phyloP scores from a whole-genome alignment of 2,329 filamentous ascomycete genomes.

The Epichloe bromicola region DNA sequence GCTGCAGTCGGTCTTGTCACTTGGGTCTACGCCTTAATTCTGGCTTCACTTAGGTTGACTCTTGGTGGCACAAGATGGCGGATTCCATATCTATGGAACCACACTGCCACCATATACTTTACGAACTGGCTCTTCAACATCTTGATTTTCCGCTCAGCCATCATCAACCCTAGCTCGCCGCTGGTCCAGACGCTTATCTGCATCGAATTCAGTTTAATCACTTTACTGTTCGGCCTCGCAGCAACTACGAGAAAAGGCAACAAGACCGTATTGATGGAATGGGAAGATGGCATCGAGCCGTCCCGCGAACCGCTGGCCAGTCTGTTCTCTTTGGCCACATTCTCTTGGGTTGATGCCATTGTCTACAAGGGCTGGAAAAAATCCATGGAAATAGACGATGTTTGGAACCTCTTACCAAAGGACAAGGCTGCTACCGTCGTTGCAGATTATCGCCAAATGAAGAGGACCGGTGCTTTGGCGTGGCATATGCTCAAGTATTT shows the following conservation, averaged over 20 bases:
- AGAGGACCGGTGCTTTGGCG: conserved; percentile 66
- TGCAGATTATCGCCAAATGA: conserved; percentile 69
- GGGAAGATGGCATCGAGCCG: conserved; percentile 78
- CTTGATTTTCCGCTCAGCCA: conserved; percentile 68
- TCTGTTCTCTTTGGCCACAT: conserved; percentile 75
- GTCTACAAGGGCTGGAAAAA: conserved; percentile 84
- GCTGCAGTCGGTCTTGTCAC: conserved; percentile 54
- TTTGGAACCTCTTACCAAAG: conserved; percentile 82
- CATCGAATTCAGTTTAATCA: conserved; percentile 60
- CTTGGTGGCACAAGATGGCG: conserved; percentile 51
- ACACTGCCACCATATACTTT: conserved; percentile 75
- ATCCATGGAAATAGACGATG: conserved; percentile 67
- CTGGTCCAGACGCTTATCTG: conserved; percentile 53
- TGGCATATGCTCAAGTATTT: conserved; percentile 80
- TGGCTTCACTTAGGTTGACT: conserved; percentile 61
- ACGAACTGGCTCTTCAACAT: conserved; percentile 68
- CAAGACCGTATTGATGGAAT: conserved; percentile 74
- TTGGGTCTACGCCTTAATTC: conserved; percentile 69
- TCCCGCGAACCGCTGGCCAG: conserved; percentile 80
- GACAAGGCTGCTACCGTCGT: conserved; percentile 79
- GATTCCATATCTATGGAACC: conserved; percentile 74
- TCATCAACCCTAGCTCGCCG: conserved; percentile 61
- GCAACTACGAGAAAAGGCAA: conserved; percentile 83
- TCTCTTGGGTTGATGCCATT: conserved; percentile 81
- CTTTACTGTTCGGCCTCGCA: conserved; percentile 62